Evolutionary conservation across 257 asterid genomes (phyloP), one percentile per base, ranked within the genome.

Genomic region (Jacaranda copaia): DNA sequence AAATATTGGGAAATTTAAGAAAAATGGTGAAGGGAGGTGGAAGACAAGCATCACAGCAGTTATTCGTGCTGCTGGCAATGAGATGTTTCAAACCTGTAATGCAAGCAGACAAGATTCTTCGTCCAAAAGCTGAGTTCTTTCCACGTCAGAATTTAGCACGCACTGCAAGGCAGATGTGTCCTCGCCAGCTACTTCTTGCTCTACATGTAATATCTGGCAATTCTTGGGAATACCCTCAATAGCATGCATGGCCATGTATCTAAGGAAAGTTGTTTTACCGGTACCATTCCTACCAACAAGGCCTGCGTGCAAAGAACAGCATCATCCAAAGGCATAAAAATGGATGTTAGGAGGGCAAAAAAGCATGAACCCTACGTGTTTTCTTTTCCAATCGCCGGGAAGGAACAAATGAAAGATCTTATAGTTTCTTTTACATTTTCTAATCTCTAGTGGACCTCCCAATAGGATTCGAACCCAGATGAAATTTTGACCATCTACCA

Each of bases 241-340:
- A 77, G 98, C 93, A 85, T 93, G 99, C 98, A 95, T 18, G 77
- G 99, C 99, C 99, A 95, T 93, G 87, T 91, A 81, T 86, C 99
- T 87, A 70, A 95, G 97, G 67, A 95, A 89, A 75, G 99, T 95
- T 70, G 99, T 95, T 88, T 95, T 95, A 75, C 99, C 99, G 2
- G 99, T 95, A 80, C 99, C 99, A 79, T 95, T 95, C 80, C 99
- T 93, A 79, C 99, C 99, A 79, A 95, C 92, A 81, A 95, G 98
- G 39, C 99, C 99, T 95, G 87, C 77, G 85, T 12, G 59, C 70
- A 78, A 36, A 79, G 49, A 68, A 64, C 58, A 73, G 52, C 66
- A 85, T 74, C 60, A 77, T 53, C 76, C 56, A 25, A 9, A 38
- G 60, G 32, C 40, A 51, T 49, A 42, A 76, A 58, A 61, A 16